phyloP scores from a whole-genome alignment of 768 basidiomycete species.

The Boletus rubescentipes region DNA sequence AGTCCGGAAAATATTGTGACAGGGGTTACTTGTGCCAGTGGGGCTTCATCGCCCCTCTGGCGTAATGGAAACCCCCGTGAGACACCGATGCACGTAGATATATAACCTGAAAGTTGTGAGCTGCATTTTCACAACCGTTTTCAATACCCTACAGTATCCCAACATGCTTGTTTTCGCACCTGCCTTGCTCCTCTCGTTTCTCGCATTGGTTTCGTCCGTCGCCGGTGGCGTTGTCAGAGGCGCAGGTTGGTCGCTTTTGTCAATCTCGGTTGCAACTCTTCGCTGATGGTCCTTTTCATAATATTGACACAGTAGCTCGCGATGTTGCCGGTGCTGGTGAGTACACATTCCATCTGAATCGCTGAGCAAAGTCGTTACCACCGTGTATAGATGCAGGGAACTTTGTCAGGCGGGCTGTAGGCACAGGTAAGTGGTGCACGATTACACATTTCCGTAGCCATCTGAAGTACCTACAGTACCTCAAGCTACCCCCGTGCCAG shows the following conservation, averaged over 20 bases:
- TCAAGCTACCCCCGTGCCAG: neutral
- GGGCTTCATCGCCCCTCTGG: neutral
- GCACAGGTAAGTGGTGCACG: conserved; percentile 8
- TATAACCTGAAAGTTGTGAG: conserved; percentile 7
- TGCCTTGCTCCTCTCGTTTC: conserved; percentile 10
- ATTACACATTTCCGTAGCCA: neutral
- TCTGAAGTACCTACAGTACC: neutral
- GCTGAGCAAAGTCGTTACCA: neutral
- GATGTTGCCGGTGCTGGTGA: neutral
- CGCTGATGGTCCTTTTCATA: neutral
- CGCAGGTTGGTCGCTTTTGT: conserved; percentile 5
- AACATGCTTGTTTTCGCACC: conserved; percentile 15
- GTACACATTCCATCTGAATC: neutral
- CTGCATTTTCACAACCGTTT: neutral
- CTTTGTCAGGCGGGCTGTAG: neutral
- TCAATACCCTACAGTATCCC: neutral
- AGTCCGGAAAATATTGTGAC: neutral
- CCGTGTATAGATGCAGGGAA: neutral
- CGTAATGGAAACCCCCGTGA: neutral
- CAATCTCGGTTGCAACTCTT: neutral
- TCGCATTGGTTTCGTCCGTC: conserved; percentile 9
- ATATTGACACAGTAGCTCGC: neutral
- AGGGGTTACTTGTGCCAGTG: neutral
- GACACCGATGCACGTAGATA: neutral
- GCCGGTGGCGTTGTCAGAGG: conserved; percentile 2